phyloP scores from a whole-genome alignment of 1,139 yeast species.

The Zygoascus meyerae region DNA sequence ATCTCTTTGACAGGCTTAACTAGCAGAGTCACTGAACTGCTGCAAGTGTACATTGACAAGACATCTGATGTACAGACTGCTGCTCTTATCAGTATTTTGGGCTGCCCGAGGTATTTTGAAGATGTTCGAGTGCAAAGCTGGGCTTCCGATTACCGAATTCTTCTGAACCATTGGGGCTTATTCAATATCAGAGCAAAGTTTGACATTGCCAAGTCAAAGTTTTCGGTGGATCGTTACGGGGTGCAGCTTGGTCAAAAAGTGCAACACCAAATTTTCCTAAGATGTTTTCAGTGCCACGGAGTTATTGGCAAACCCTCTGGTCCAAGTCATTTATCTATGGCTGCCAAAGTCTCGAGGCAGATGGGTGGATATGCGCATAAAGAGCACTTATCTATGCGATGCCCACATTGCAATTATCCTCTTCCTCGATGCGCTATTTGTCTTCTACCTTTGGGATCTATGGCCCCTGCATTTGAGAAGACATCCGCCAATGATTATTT shows the following conservation, averaged over 20 bases:
- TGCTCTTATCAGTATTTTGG: slow-evolving; percentile 70
- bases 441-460: slow-evolving; percentile 68
- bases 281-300: slow-evolving; percentile 77
- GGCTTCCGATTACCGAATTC: slow-evolving; percentile 63
- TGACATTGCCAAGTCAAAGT: slow-evolving; percentile 69
- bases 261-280: slow-evolving; percentile 72
- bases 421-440: slow-evolving; percentile 91
- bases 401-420: slow-evolving; percentile 87
- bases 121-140: slow-evolving; percentile 71
- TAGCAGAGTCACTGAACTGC: slow-evolving; percentile 68
- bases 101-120: slow-evolving; percentile 71
- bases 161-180: slow-evolving; percentile 80
- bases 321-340: slow-evolving; percentile 7
- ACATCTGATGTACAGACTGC: slow-evolving; percentile 94
- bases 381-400: slow-evolving; percentile 28
- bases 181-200: slow-evolving; percentile 75
- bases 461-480: slow-evolving; percentile 10
- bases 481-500: slow-evolving; percentile 5
- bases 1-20: slow-evolving; percentile 85
- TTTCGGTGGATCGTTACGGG: slow-evolving; percentile 53
- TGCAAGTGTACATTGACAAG: slow-evolving; percentile 83
- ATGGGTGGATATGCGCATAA: slow-evolving; percentile 3
- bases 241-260: slow-evolving; percentile 44
- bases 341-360: slow-evolving; percentile 6
- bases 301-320: slow-evolving; percentile 15